These are phyloP conservation scores for Phytopythium chamaehyphon DNA, from an alignment of 352 stramenopile genomes.

Conservation along the genomic window DNA sequence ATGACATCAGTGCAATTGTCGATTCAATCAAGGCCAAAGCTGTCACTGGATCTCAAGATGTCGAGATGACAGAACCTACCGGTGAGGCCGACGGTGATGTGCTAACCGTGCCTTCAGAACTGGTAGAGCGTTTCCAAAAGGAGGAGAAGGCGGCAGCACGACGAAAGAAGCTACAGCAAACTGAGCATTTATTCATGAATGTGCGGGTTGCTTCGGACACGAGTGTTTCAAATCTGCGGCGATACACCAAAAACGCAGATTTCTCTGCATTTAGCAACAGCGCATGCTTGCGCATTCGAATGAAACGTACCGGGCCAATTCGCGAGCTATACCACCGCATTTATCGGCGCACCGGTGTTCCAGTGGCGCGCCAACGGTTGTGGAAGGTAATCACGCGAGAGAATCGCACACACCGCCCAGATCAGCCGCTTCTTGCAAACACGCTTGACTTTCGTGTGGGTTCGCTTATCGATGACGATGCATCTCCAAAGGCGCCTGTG, in stretches of 20 bases:
- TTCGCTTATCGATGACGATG: slow-evolving; percentile 68
- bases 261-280: slow-evolving; percentile 76
- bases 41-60: slow-evolving; percentile 11
- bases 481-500: slow-evolving; percentile 58
- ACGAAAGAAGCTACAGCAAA: slow-evolving; percentile 78
- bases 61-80: slow-evolving; percentile 8
- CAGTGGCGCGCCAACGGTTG: slow-evolving; percentile 56
- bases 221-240: slow-evolving; percentile 58
- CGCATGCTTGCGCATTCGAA: slow-evolving; percentile 53
- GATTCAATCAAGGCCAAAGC: neutral
- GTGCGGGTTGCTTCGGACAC: slow-evolving; percentile 74
- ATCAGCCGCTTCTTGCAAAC: slow-evolving; percentile 45
- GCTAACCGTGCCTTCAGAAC: slow-evolving; percentile 41
- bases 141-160: slow-evolving; percentile 65
- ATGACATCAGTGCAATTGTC: slow-evolving; percentile 56
- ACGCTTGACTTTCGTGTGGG: slow-evolving; percentile 44
- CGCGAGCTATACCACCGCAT: slow-evolving; percentile 63
- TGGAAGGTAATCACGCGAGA: slow-evolving; percentile 86
- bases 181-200: slow-evolving; percentile 79
- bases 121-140: slow-evolving; percentile 71
- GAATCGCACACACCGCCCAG: slow-evolving; percentile 76
- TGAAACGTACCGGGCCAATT: slow-evolving; percentile 55
- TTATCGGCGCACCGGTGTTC: slow-evolving; percentile 58
- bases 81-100: slow-evolving; percentile 15
- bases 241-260: slow-evolving; percentile 72